Evolutionary conservation across 1,139 yeast genomes (phyloP), one percentile per base, ranked within the genome.

Genomic region (Sugiyamaella paludigena): DNA sequence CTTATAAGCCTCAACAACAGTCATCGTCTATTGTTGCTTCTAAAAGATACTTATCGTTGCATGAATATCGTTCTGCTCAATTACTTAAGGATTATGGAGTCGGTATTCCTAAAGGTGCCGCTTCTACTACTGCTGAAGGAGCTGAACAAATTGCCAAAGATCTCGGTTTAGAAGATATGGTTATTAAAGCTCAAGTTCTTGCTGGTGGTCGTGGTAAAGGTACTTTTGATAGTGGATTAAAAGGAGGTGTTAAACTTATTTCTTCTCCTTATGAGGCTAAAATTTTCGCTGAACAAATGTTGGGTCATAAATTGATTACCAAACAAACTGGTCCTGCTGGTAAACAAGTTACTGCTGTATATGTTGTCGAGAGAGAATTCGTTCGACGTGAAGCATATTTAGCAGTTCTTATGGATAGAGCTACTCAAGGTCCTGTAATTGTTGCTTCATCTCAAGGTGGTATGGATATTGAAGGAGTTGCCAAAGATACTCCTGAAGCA

Each of bases 191-290:
- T 53, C 99, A 92, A 76, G 98, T 96, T 47, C 80, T 94, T 66
- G 91, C 98, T 54, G 99, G 99, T 75, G 99, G 99, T 68, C 85
- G 99, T 74, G 99, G 99, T 75, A 92, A 92, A 73, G 99, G 99
- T 58, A 91, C 87, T 73, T 91, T 92, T 62, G 97, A 89, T 74
- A 83, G 83, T 63, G 98, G 98, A 44, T 81, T 88, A 69, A 84
- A 91, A 75, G 96, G 98, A 51, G 99, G 99, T 76, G 97, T 92
- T 67, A 85, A 88, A 74, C 78, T 92, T 72, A 87, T 88, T 63
- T 77, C 84, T 53, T 78, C 94, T 49, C 84, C 97, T 43, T 84
- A 84, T 65, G 94, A 92, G 74, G 97, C 96, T 52, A 78, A 77
- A 70, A 85, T 85, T 68, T 79, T 87, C 67, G 95, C 98, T 52